Base-by-base conservation (phyloP, 768 basidiomycete genomes). In the Glaciozyma martinii region DNA sequence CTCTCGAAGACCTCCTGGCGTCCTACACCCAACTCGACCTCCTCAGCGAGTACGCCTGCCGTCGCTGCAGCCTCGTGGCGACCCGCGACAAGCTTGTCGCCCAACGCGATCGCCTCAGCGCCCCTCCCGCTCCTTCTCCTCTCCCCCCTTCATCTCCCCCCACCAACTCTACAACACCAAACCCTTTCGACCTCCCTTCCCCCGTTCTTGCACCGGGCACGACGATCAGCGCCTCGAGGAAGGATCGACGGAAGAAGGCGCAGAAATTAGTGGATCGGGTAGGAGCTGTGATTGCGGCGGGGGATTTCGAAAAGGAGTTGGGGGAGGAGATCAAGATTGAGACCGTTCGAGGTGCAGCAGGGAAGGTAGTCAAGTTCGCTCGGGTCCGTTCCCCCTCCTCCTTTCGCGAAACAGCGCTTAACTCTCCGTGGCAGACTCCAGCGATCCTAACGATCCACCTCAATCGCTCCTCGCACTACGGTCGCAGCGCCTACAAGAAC, bases 301-400 rank as follows among this genome's bases (percentile, higher is more conserved):
- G 86, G 1, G 79, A 88, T 32, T 85, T 92, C 23, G 89, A 93
- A 76, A 87, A 90, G 62, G 88, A 91, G 59, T 76, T 92, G 59
- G 86, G 85, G 70, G 25, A 47, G 21, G 90, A 87, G 32, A 80
- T 93, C 62, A 83, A 83, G 71, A 78, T 93, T 70, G 89, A 92
- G 77, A 86, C 84, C 73, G 85, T 88, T 2, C 76, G 84, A 54
- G 86, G 87, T 70, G 83, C 85, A 25, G 89, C 87, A 9, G 90
- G 88, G 25, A 91, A 90, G 76, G 89, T 89, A 75, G 86, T 87
- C n/a, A 90, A 93, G 86, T 82, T 91, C 66, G 91, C 90, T 33
- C 80, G 91, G 75, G 90, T 89, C 75, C 71, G 86, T 79, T 37
- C 5, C 3, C 3, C 10, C 44, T 19, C 27, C 5, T 1, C 30